Evolutionary conservation across 768 basidiomycete genomes (phyloP).

Genomic region (Rhodocollybia butyracea): DNA sequence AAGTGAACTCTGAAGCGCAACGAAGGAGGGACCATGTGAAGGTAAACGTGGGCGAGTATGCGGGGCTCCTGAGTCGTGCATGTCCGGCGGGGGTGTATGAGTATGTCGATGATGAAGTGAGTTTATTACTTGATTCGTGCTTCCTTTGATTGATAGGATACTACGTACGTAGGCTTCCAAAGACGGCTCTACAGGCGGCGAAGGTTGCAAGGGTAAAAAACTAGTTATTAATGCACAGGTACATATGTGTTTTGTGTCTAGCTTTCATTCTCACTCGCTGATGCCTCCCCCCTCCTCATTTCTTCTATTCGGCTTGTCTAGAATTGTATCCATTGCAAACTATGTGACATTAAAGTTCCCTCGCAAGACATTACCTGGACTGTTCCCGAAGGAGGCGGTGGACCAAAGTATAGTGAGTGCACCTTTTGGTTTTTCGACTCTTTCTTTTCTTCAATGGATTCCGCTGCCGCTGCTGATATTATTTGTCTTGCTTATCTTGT

Average conservation of each 20-base stretch:
- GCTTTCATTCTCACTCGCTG: background rate
- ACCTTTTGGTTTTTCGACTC: background rate
- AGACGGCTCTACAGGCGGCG: slow-evolving; percentile 25
- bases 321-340: slow-evolving; percentile 93
- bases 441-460: background rate
- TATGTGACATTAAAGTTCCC: slow-evolving; percentile 95
- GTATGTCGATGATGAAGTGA: slow-evolving; percentile 78
- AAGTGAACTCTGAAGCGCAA: slow-evolving; percentile 41
- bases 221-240: slow-evolving; percentile 97
- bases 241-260: slow-evolving; percentile 15
- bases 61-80: slow-evolving; percentile 81
- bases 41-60: slow-evolving; percentile 75
- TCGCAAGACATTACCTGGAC: slow-evolving; percentile 97
- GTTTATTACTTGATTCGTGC: no score
- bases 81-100: slow-evolving; percentile 98
- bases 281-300: background rate
- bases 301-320: slow-evolving; percentile 1
- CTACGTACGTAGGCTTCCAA: no score
- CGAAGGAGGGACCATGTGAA: slow-evolving; percentile 64
- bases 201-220: slow-evolving; percentile 78
- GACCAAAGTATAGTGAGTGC: slow-evolving; percentile 88
- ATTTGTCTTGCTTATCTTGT: no score
- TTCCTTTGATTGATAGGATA: no score
- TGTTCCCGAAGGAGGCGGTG: slow-evolving; percentile 94
- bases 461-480: no score